These are phyloP conservation scores for Aspergillus costaricaensis DNA, from an alignment of 2,329 filamentous ascomycete genomes.

Conservation along the genomic window DNA sequence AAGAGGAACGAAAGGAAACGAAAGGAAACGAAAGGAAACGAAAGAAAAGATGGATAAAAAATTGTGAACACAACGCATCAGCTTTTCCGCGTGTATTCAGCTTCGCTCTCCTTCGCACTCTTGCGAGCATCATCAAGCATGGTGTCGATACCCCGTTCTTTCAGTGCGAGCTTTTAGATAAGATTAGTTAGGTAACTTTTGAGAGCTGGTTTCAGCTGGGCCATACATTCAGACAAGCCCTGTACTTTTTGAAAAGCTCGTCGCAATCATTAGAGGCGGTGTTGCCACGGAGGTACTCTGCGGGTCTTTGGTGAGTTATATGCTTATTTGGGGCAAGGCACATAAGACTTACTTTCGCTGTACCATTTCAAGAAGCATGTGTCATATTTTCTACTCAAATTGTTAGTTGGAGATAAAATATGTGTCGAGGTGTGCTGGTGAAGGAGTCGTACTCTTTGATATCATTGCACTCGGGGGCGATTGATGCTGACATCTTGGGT, in stretches of 20 bases:
- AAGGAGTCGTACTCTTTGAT: slow-evolving; percentile 78
- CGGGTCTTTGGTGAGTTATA: slow-evolving; percentile 16
- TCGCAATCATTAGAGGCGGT: slow-evolving; percentile 85
- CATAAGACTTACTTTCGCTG: slow-evolving; percentile 73
- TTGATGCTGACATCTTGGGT: slow-evolving; percentile 79
- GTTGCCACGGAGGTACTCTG: slow-evolving; percentile 86
- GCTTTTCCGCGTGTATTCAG: slow-evolving; percentile 59
- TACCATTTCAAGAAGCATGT: slow-evolving; percentile 99
- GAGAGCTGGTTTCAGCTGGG: background rate
- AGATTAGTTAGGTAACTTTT: background rate
- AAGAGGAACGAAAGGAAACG: background rate
- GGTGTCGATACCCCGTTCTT: slow-evolving; percentile 86
- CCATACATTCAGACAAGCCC: slow-evolving; percentile 77
- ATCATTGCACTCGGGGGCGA: slow-evolving; percentile 93
- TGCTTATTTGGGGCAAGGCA: background rate
- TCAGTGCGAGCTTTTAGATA: slow-evolving; percentile 70
- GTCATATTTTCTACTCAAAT: slow-evolving; percentile 75
- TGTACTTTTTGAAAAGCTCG: slow-evolving; percentile 83
- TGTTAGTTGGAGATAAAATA: slow-evolving; percentile 21
- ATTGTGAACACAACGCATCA: background rate
- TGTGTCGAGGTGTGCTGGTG: slow-evolving; percentile 11
- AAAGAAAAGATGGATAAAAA: background rate
- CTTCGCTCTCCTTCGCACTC: slow-evolving; percentile 84
- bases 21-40: background rate
- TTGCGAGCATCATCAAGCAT: slow-evolving; percentile 89